Base-by-base conservation (phyloP, 495 filamentous ascomycete species). In the Trichoderma parareesei region DNA sequence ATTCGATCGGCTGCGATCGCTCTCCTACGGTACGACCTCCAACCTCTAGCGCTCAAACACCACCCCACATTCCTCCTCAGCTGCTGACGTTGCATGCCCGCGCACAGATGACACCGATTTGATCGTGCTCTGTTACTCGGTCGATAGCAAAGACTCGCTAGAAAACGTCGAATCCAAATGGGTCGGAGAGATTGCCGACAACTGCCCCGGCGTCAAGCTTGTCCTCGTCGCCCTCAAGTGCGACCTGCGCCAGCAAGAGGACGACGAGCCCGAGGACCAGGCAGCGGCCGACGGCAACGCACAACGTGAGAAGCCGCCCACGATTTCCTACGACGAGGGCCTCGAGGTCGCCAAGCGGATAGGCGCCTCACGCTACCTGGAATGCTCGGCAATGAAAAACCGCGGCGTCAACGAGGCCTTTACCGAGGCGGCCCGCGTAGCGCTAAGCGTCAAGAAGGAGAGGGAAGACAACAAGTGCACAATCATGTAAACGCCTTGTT, bases 121-220 rank as follows among this genome's bases (percentile, higher is more conserved):
- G 18, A 94, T 98, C 64, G 97, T 98, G 89, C 90, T 98, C 61
- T 98, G 94, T 79, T 98, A 97, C 77, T 91, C 88, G 73, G 93
- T 98, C 71, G 94, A 98, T 75, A 94, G 89, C 72, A 91, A 87
- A 59, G 93, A 97, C 73, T 97, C 93, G 37, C 87, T 98, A 67
- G 94, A 98, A 75, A 98, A 98, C 82, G 91, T 98, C 61, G 92
- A 95, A 71, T 92, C 90, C 64, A 98, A 98, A 78, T 98, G 94
- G 94, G 90, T 97, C 18, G 87, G 90, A 61, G 94, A 98, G 75
- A 98, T 98, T 66, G 90, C 91, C 44, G 95, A 98, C 76, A 97
- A 98, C 74, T 98, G 94, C 75, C 91, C 90, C 16, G 90, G 89
- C 37, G 94, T 97, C 61, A 93, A 92, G 72, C 82, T 98, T 40